Evolutionary conservation across 352 stramenopile species (phyloP).

Genomic region (Globisporangium perplexum): DNA sequence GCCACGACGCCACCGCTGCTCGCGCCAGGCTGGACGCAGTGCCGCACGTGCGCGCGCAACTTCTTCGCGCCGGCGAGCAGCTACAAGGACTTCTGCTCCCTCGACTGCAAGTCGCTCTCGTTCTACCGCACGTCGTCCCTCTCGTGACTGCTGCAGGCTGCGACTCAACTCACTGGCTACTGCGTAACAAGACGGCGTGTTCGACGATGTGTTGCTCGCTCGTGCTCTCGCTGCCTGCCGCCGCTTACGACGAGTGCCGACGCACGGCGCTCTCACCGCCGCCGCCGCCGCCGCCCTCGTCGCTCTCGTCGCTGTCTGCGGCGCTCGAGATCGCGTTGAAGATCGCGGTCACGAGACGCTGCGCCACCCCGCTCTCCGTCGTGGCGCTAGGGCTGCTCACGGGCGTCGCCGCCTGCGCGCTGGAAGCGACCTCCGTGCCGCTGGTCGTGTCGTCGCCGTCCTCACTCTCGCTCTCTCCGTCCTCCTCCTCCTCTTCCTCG

Average conservation of each 20-base stretch:
- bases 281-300: conserved; percentile 4
- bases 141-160: conserved; percentile 2
- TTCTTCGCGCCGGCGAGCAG: conserved; percentile 48
- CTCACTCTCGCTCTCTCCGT: not conserved
- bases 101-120: conserved; percentile 75
- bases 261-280: not conserved
- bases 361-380: conserved; percentile 7
- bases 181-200: no score
- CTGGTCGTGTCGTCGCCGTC: not conserved
- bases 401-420: not conserved
- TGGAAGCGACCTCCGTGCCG: not conserved
- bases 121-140: conserved; percentile 27
- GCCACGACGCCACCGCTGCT: conserved; percentile 16
- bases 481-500: conserved; percentile 15
- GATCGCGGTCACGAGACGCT: conserved; percentile 10
- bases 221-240: no score
- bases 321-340: conserved; percentile 7
- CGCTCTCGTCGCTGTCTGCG: conserved; percentile 6
- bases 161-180: no score
- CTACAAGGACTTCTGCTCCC: conserved; percentile 59
- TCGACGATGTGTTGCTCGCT: no score
- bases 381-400: not conserved
- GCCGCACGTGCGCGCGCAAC: conserved; percentile 50
- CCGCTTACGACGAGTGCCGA: not conserved
- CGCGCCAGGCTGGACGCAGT: conserved; percentile 32